Evolutionary conservation across 345 rosid genomes (phyloP).

Genomic region (Syzygium aromaticum): DNA sequence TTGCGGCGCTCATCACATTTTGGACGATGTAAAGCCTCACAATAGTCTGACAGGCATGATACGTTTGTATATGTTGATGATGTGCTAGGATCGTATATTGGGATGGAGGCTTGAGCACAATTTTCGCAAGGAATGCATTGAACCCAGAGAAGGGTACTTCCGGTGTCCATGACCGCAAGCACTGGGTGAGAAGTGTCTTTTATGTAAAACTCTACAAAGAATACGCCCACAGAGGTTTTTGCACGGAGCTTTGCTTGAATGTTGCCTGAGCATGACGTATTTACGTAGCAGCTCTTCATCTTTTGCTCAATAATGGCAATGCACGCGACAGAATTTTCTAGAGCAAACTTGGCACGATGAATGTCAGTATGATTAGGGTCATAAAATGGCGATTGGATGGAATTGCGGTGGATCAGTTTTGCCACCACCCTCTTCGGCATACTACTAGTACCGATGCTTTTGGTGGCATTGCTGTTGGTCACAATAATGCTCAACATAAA

Average conservation of each 20-base stretch:
- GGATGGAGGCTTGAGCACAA: not conserved
- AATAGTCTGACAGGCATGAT: not conserved
- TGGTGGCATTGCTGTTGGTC: not conserved
- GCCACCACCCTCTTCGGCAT: not conserved
- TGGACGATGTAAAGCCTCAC: not conserved
- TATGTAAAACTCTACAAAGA: not conserved
- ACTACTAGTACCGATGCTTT: not conserved
- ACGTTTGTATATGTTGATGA: not conserved
- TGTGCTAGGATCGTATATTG: not conserved
- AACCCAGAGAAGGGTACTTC: not conserved
- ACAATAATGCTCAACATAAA: not conserved
- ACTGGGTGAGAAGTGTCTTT: not conserved
- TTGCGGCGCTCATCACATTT: not conserved
- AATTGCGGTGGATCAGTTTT: not conserved
- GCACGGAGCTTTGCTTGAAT: not conserved
- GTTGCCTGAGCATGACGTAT: not conserved
- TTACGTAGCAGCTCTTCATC: not conserved
- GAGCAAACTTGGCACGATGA: not conserved
- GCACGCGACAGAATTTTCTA: not conserved
- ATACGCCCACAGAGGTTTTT: not conserved
- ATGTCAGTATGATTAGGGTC: not conserved
- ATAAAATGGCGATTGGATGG: not conserved
- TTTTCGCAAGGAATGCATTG: not conserved
- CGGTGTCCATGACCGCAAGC: not conserved
- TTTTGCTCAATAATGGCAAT: not conserved